Conservation (phyloP, 1,284 basidiomycete genomes). For the Tilletia caries region DNA sequence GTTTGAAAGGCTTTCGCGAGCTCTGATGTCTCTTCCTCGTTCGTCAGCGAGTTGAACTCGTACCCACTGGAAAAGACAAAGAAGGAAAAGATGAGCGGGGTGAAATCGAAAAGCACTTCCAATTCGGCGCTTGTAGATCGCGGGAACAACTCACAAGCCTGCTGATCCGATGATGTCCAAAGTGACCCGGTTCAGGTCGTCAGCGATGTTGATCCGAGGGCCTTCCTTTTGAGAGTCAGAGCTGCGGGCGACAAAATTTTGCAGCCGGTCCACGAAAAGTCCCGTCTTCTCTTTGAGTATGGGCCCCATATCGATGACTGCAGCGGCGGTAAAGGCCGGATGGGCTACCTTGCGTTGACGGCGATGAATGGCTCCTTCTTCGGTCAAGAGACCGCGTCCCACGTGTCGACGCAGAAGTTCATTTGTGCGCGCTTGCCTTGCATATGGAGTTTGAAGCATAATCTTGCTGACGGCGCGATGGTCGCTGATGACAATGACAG, state of each 20-base stretch:
- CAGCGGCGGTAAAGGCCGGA: slow-evolving; percentile 39
- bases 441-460: not conserved
- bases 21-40: not conserved
- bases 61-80: not conserved
- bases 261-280: slow-evolving; percentile 23
- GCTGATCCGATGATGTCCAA: slow-evolving; percentile 48
- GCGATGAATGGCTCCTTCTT: not conserved
- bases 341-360: slow-evolving; percentile 45
- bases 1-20: not conserved
- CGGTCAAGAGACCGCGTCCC: not conserved
- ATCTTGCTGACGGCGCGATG: not conserved
- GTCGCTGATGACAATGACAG: not conserved
- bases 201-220: slow-evolving; percentile 28
- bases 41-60: slow-evolving; percentile 2
- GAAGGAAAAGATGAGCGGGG: no score
- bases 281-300: slow-evolving; percentile 32
- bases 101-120: no score
- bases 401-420: not conserved
- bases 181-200: slow-evolving; percentile 28
- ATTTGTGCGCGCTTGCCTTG: not conserved
- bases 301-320: slow-evolving; percentile 38
- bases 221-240: not conserved
- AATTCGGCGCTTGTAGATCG: no score
- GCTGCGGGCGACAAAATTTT: slow-evolving; percentile 23
- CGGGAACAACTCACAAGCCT: slow-evolving; percentile 27